Evolutionary conservation across 441 rosid species (phyloP), one percentile per base, ranked within the genome.

Genomic region (Mallotus repandus): DNA sequence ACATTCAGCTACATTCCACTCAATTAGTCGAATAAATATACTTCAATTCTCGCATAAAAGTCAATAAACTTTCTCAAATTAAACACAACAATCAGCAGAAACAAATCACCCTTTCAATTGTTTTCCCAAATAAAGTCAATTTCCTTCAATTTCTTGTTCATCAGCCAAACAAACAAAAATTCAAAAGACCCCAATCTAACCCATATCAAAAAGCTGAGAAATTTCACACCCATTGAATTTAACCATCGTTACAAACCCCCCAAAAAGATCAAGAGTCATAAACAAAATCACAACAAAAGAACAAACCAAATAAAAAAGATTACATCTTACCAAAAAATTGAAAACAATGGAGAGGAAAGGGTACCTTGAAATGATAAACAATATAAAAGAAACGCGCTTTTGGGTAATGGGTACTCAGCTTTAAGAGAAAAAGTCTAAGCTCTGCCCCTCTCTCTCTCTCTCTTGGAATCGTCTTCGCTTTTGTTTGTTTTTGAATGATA

Each of bases 121-220:
- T 38, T 18, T 6, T 56, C 10, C 35, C 45, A 75, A 19, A 16
- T 10, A 9, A 21, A 19, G 59, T 43, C 18, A 21, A 68, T 63
- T 56, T 7, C 70, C 45, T 43, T 56, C 69, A 49, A 38, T 45
- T 38, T 70, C 56, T 7, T 22, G 21, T 1, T 25, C 61, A 64
- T 53, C 55, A 61, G 66, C 71, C 70, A 74, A 80, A 52, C 72
- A 14, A 52, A 72, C 57, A 64, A 45, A 45, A 64, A 43, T 16
- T 63, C 53, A 38, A 5, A 13, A 21, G 7, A 50, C 41, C 77
- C 68, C 71, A 58, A 68, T 52, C 62, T n/a, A 32, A 32, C 67
- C 68, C 6, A 53, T 61, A 57, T 56, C 18, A 57, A 58, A 48
- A 66, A 35, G 6, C 1, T 9, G 0, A 66, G 66, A 48, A 50